These are phyloP conservation scores for Chlamydomonas sp. DNA, from an alignment of 139 green algal genomes.

Conservation along the genomic window DNA sequence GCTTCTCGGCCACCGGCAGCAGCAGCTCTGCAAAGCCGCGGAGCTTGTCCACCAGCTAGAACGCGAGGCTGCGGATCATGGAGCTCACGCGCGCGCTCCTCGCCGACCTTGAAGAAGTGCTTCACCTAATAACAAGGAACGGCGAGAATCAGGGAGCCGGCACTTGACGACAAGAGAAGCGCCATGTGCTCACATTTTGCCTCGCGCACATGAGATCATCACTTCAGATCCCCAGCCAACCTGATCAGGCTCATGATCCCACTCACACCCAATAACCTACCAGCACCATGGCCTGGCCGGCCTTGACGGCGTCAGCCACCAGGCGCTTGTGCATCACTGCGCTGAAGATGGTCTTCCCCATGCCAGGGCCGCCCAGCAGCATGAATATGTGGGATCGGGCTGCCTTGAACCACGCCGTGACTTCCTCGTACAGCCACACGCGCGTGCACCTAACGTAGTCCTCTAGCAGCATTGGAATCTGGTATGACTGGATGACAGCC, in stretches of 20 bases:
- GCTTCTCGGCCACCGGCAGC: not conserved
- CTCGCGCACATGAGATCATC: no score
- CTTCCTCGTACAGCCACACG: not conserved
- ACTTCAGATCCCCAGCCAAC: no score
- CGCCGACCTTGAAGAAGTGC: conserved; percentile 1
- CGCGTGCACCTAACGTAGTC: not conserved
- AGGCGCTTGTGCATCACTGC: not conserved
- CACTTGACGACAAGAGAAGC: no score
- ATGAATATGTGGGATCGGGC: not conserved
- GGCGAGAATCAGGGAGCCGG: no score
- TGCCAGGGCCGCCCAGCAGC: not conserved
- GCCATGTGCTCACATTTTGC: no score
- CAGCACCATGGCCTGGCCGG: no score
- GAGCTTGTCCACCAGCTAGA: not conserved
- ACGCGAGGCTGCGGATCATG: not conserved
- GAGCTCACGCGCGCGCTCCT: not conserved
- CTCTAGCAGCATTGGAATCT: not conserved
- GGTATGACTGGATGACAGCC: not conserved
- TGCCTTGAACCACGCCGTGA: not conserved
- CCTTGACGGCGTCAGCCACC: not conserved
- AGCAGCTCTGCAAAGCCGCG: not conserved
- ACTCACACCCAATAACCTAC: no score
- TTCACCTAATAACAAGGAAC: no score
- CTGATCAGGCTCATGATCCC: no score
- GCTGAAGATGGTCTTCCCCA: not conserved